A percentile compares a stretch with the other conserved stretches of the same genome.
Evolutionary conservation across 2,329 filamentous ascomycete species (phyloP).

Genomic region (Hymenoscyphus albidus): DNA sequence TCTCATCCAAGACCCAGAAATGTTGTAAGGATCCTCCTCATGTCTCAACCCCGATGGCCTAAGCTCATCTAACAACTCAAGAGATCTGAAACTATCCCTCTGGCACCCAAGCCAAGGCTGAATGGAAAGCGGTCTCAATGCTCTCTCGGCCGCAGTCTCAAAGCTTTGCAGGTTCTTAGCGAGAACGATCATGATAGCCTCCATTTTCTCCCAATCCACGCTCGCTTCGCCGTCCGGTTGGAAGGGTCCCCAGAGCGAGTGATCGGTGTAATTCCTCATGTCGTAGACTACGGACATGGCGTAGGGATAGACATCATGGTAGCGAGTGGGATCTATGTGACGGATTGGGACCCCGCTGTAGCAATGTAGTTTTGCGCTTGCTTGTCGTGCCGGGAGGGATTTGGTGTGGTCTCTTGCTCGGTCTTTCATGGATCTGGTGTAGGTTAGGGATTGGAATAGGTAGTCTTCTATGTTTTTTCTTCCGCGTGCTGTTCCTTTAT

Average conservation of each 20-base stretch:
- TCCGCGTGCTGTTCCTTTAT: neutral
- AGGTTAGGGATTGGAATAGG: constrained; percentile 3
- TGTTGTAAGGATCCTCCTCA: constrained; percentile 61
- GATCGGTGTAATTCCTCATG: constrained; percentile 60
- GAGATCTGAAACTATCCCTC: constrained; percentile 14
- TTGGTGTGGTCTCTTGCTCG: too few species aligned
- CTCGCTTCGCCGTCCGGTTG: constrained; percentile 54
- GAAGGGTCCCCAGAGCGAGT: constrained; percentile 69
- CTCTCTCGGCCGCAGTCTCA: constrained; percentile 17
- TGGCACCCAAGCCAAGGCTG: constrained; percentile 16
- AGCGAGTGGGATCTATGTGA: constrained; percentile 20
- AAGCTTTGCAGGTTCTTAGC: constrained; percentile 57
- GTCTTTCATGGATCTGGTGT: neutral
- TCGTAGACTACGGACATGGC: constrained; percentile 72
- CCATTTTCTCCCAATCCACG: constrained; percentile 78
- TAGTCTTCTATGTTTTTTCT: constrained; percentile 2
- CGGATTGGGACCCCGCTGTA: constrained; percentile 61
- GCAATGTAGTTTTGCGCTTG: constrained; percentile 67
- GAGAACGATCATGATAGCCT: constrained; percentile 68
- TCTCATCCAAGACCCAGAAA: constrained; percentile 68
- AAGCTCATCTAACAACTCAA: constrained; percentile 4
- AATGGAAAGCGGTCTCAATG: constrained; percentile 16
- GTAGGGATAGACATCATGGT: constrained; percentile 47
- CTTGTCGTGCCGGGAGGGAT: constrained; percentile 45
- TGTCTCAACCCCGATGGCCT: neutral